These are phyloP conservation scores for Fusarium gaditjirri DNA, from an alignment of 2,329 filamentous ascomycete genomes.

Conservation along the genomic window DNA sequence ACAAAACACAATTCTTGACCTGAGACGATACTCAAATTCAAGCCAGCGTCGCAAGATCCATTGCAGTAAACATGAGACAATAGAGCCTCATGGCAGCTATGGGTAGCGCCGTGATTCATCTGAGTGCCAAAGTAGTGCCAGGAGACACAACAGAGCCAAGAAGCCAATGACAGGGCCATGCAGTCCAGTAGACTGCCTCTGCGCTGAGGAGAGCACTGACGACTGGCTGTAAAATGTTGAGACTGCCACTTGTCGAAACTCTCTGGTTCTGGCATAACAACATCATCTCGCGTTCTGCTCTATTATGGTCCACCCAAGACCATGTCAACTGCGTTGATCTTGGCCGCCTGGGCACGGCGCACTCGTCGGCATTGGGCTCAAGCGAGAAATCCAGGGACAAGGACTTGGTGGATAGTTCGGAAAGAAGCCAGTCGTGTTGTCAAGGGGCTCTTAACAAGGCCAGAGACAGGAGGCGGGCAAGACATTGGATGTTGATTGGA, in stretches of 20 bases:
- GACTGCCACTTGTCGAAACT: conserved; percentile 35
- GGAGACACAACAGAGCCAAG: conserved; percentile 10
- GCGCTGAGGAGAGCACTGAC: conserved; percentile 8
- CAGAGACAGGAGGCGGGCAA: conserved; percentile 32
- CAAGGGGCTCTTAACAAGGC: conserved; percentile 39
- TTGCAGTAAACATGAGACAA: conserved; percentile 15
- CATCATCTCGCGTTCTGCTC: conserved; percentile 33
- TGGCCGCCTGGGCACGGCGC: conserved; percentile 38
- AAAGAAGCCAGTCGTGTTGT: conserved; percentile 24
- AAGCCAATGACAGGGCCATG: conserved; percentile 9
- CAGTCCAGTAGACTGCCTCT: conserved; percentile 7
- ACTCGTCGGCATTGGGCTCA: conserved; percentile 40
- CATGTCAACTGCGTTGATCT: conserved; percentile 38
- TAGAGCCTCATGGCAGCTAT: conserved; percentile 27
- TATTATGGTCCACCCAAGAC: conserved; percentile 40
- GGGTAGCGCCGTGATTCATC: conserved; percentile 2
- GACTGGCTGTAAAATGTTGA: conserved; percentile 9
- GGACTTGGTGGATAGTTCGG: conserved; percentile 38
- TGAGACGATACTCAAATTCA: neutral
- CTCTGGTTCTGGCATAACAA: conserved; percentile 35
- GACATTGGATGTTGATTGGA: conserved; percentile 31
- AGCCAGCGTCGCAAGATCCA: conserved; percentile 3
- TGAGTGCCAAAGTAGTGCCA: neutral
- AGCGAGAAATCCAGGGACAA: conserved; percentile 37
- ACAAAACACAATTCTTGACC: conserved; percentile 19